Conservation (phyloP, 345 rosid genomes). For the Eucalyptus pauciflora region DNA sequence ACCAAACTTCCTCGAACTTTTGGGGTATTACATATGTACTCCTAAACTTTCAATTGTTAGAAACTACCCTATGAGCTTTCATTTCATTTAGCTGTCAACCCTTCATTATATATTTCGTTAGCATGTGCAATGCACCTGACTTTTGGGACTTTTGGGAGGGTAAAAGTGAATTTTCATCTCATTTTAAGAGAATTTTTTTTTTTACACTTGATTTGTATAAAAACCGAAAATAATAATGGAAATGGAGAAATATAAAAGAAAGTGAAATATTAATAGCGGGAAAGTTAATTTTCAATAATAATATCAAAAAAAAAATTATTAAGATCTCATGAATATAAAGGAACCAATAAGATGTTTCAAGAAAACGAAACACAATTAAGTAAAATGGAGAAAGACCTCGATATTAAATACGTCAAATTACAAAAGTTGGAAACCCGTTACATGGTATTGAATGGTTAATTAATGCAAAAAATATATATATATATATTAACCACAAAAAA, state of each 20-base stretch:
- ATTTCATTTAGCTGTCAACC: neutral
- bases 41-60: neutral
- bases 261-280: neutral
- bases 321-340: neutral
- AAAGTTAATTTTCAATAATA: neutral
- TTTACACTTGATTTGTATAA: neutral
- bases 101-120: neutral
- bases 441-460: neutral
- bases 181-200: neutral
- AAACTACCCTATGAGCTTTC: neutral
- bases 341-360: neutral
- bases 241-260: fast-evolving
- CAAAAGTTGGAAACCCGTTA: neutral
- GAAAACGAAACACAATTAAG: neutral
- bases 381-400: neutral
- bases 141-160: neutral
- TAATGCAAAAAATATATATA: neutral
- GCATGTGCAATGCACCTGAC: neutral
- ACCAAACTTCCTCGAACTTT: neutral
- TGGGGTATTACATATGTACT: neutral
- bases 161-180: neutral
- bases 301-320: neutral
- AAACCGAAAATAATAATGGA: neutral
- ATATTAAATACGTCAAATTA: neutral
- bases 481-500: neutral